phyloP scores from a whole-genome alignment of 2,329 filamentous ascomycete species.

The Monilinia fructicola region DNA sequence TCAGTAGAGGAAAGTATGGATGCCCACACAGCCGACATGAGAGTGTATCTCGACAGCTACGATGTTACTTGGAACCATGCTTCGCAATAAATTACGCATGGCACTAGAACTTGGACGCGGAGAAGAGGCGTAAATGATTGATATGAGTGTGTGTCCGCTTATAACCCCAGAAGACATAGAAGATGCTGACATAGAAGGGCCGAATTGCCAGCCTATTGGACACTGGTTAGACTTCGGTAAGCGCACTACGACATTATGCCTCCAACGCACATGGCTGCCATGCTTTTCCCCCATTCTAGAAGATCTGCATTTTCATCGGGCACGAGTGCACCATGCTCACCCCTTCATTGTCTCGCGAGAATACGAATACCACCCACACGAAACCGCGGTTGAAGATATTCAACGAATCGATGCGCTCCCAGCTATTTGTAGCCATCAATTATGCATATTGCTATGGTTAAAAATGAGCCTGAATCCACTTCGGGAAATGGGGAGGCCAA shows the following conservation, averaged over 20 bases:
- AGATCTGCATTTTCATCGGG: background rate
- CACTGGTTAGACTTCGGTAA: background rate
- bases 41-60: slow-evolving; percentile 1
- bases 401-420: background rate
- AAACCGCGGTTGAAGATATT: background rate
- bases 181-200: background rate
- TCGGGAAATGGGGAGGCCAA: background rate
- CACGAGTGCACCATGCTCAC: slow-evolving; percentile 3
- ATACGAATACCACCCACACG: slow-evolving; percentile 14
- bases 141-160: background rate
- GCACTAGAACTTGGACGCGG: background rate
- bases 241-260: background rate
- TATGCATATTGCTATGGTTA: slow-evolving; percentile 8
- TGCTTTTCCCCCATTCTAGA: background rate
- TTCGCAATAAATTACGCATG: background rate
- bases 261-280: slow-evolving; percentile 11
- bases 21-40: slow-evolving; percentile 3
- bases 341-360: background rate
- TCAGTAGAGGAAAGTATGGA: slow-evolving; percentile 14
- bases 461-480: slow-evolving; percentile 2
- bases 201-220: slow-evolving; percentile 10
- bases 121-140: background rate
- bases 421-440: background rate
- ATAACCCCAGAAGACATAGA: background rate
- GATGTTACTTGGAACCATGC: slow-evolving; percentile 6